Evolutionary conservation across 257 asterid species (phyloP), one percentile per base, ranked within the genome.

Genomic region (Pogostemon cablin): DNA sequence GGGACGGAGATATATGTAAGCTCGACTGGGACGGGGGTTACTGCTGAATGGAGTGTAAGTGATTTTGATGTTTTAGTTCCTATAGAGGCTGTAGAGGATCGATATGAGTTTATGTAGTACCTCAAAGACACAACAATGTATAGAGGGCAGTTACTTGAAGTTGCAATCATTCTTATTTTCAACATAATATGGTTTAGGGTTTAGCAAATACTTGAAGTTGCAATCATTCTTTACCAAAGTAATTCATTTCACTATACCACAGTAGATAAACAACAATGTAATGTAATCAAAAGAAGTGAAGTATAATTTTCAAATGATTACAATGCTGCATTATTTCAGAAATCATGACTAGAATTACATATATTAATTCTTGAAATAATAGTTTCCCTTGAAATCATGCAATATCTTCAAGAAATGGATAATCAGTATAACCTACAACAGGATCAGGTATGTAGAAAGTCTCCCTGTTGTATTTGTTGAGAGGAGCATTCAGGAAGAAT

Each of bases 1-100:
- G 96, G 97, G 52, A 79, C 97, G 20, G 96, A 91, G 75, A 87
- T 91, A 68, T 91, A 91, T 40, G 88, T 86, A 44, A 88, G 91
- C 75, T 77, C 83, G 49, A 40, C 60, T 9, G 17, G 17, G 17
- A 15, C 17, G 0, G 90, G 92, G 47, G 83, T 74, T 63, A 86
- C 90, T 40, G 90, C 97, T 60, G 91, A 91, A 73, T 91, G 97
- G 97, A 70, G 48, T 42, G 96, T 88, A 1, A 81, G 91, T 59
- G 91, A 91, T 80, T 91, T 91, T 72, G 91, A 91, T 61, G 86
- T 91, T 25, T 68, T 86, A 77, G 77, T 86, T 72, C 90, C 81
- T 39, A 63, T 64, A 61, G 80, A 69, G 9, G 74, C 25, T n/a
- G 47, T 47, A 62, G 69, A 68, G 52, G 71, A 39, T 55, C 68